A percentile compares a stretch with the other conserved stretches of the same genome.
Conservation (phyloP, 768 basidiomycete genomes). For the Sporobolomyces pararoseus region DNA sequence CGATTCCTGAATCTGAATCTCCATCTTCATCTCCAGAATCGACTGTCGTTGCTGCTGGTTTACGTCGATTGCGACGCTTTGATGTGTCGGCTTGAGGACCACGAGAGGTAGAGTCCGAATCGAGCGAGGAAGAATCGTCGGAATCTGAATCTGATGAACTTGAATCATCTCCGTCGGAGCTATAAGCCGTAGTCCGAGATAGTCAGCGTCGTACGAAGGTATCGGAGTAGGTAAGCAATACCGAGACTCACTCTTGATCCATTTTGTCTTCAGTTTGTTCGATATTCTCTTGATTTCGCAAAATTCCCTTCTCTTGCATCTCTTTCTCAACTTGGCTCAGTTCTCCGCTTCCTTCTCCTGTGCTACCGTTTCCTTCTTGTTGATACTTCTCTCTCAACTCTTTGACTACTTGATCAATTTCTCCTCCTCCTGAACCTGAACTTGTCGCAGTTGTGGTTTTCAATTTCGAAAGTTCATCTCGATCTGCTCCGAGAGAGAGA, state of each 20-base stretch:
- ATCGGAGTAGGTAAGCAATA: no score
- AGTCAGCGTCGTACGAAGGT: no score
- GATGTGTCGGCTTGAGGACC: neutral
- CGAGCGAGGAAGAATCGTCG: constrained; percentile 13
- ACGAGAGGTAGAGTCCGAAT: constrained; percentile 21
- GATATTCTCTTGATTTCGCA: neutral
- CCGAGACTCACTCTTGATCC: constrained; percentile 23
- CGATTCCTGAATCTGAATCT: constrained; percentile 20
- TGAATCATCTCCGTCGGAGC: constrained; percentile 13
- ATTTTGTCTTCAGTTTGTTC: constrained; percentile 7
- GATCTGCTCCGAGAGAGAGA: constrained; percentile 35
- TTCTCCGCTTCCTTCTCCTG: neutral
- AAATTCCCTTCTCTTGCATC: constrained; percentile 30
- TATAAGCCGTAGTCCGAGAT: no score
- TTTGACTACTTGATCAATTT: constrained; percentile 25
- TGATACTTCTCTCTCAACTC: constrained; percentile 32
- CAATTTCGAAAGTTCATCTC: constrained; percentile 20
- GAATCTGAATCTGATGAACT: constrained; percentile 26
- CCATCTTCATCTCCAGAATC: no score
- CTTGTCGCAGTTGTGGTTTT: neutral
- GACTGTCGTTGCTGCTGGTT: neutral
- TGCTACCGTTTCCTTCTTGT: neutral
- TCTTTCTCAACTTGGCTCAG: constrained; percentile 28
- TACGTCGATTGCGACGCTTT: constrained; percentile 12
- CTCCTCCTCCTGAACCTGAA: neutral